phyloP scores from a whole-genome alignment of 139 green algal species.

The Chloropicon primus region DNA sequence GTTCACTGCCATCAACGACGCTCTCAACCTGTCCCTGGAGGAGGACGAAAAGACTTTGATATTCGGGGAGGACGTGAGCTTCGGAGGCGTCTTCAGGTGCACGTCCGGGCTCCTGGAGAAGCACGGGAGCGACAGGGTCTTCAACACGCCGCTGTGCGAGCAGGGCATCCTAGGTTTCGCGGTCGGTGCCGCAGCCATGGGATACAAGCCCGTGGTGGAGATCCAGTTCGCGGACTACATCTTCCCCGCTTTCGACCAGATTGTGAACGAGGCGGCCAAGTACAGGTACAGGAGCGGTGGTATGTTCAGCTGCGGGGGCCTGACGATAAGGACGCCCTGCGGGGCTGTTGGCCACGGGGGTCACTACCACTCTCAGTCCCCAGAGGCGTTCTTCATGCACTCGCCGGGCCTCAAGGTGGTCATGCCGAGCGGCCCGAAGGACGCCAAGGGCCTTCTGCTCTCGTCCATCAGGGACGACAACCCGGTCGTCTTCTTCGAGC shows the following conservation, averaged over 20 bases:
- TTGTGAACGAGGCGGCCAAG: slow-evolving; percentile 86
- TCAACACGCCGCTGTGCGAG: slow-evolving; percentile 88
- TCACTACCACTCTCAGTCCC: slow-evolving; percentile 91
- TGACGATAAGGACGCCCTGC: slow-evolving; percentile 78
- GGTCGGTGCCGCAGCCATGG: slow-evolving; percentile 63
- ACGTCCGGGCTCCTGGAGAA: slow-evolving; percentile 59
- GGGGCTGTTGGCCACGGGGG: slow-evolving; percentile 85
- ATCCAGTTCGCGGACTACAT: slow-evolving; percentile 91
- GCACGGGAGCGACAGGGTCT: slow-evolving; percentile 62
- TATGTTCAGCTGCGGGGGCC: slow-evolving; percentile 59
- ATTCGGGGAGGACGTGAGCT: slow-evolving; percentile 83
- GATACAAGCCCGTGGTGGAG: slow-evolving; percentile 62
- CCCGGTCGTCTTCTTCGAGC: slow-evolving; percentile 84
- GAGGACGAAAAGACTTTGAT: slow-evolving; percentile 45
- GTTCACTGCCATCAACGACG: slow-evolving; percentile 75
- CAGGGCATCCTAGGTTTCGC: slow-evolving; percentile 86
- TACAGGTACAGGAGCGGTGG: slow-evolving; percentile 76
- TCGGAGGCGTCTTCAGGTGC: slow-evolving; percentile 86
- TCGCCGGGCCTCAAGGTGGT: slow-evolving; percentile 58
- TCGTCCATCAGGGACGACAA: slow-evolving; percentile 56
- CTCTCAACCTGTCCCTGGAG: slow-evolving; percentile 53
- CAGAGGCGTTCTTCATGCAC: slow-evolving; percentile 86
- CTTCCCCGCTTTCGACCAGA: slow-evolving; percentile 78
- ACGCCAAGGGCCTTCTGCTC: slow-evolving; percentile 63
- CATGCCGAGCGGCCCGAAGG: slow-evolving; percentile 16